These are phyloP conservation scores for Incumbomyces lentus DNA, from an alignment of 2,329 filamentous ascomycete species.

Conservation along the genomic window DNA sequence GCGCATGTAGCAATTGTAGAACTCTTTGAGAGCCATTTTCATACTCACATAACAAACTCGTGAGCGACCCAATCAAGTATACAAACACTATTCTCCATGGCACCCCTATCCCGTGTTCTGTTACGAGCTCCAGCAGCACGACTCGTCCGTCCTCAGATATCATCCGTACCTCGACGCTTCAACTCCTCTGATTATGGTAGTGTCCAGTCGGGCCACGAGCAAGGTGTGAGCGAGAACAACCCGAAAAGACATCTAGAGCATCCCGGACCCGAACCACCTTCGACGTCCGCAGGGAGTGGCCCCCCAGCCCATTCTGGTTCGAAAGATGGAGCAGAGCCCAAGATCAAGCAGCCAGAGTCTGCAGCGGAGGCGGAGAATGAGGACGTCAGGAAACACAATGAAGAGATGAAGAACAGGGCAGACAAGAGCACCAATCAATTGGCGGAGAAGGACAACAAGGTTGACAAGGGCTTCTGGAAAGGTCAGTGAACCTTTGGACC, in stretches of 20 bases:
- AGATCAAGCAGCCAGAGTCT: constrained; percentile 18
- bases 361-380: constrained; percentile 17
- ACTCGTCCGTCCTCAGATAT: background rate
- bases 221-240: constrained; percentile 15
- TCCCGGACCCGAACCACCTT: constrained; percentile 19
- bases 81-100: background rate
- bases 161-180: constrained; percentile 10
- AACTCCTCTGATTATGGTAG: constrained; percentile 17
- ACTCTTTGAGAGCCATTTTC: no score
- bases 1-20: no score
- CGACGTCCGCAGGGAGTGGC: background rate
- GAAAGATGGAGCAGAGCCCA: constrained; percentile 10
- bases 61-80: no score
- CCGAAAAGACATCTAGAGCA: constrained; percentile 18
- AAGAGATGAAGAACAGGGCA: constrained; percentile 8
- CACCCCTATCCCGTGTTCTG: background rate
- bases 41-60: no score
- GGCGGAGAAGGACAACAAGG: constrained; percentile 20
- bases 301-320: background rate
- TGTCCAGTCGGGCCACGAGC: constrained; percentile 16
- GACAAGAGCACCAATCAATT: constrained; percentile 14
- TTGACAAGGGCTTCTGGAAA: constrained; percentile 20
- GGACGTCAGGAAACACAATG: constrained; percentile 19
- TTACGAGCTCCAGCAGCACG: constrained; percentile 7
- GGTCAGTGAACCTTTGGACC: constrained; percentile 10